Base-by-base conservation (phyloP, 1,284 basidiomycete species). In the Wolfiporia cocos region DNA sequence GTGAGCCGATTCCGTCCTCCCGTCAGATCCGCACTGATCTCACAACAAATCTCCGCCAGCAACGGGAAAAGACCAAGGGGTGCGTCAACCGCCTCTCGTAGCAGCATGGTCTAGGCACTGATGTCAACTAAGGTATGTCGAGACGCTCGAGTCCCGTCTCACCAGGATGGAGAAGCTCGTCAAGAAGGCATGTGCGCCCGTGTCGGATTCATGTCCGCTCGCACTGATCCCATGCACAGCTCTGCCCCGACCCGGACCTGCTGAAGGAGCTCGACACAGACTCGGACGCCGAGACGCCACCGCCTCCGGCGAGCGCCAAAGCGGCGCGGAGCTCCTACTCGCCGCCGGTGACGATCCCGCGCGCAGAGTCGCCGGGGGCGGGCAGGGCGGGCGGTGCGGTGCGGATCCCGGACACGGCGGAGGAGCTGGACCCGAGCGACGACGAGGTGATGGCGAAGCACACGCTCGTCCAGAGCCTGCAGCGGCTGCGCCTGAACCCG, bases 11-110 rank as follows among this genome's bases (percentile, higher is more conserved):
- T n/a, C n/a, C 28, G 11, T 10, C 23, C 10, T 29, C 21, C 5
- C 24, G 24, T 24, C 5, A 9, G 5, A 9, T 17, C 17, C 6
- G 15, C 19, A 5, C 14, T 26, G 28, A 26, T 7, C 18, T 12
- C 5, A 23, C 11, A 9, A 20, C 30, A 14, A 42, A 21, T 30
- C 21, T n/a, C n/a, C n/a, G n/a, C n/a, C 24, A 90, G 77, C 86
- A 89, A 68, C 79, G 89, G 29, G 87, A 88, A 2, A 86, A 87
- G 21, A 85, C 89, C 1, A 89, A 92, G 66, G 88, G 87, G 76
- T 36, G 20, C 33, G 37, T 20, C 4, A 12, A 18, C 19, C n/a
- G n/a, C n/a, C n/a, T n/a, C n/a, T n/a, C n/a, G n/a, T n/a, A n/a
- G 35, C 21, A n/a, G 15, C 21, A 15, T 21, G n/a, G 11, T 12